phyloP scores from a whole-genome alignment of 768 basidiomycete genomes.

The Auricularia sp. region DNA sequence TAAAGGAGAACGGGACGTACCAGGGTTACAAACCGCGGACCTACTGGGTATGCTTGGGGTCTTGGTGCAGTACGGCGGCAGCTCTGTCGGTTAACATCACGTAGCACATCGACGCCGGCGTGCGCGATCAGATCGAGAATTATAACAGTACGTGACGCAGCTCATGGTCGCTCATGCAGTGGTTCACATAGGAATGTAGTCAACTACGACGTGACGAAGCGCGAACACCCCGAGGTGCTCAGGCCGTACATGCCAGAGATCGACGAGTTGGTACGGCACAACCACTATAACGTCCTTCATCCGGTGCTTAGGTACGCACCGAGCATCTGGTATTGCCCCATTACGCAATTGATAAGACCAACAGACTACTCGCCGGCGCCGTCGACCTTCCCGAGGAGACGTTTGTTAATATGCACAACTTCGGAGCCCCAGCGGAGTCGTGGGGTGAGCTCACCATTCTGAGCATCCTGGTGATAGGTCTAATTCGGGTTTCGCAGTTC shows the following conservation, averaged over 20 bases:
- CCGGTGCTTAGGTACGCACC: slow-evolving; percentile 31
- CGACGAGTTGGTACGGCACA: slow-evolving; percentile 37
- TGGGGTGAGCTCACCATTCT: slow-evolving; percentile 17
- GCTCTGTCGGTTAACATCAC: too few species aligned
- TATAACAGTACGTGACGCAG: slow-evolving; percentile 41
- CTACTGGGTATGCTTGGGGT: slow-evolving; percentile 35
- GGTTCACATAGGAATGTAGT: slow-evolving; percentile 23
- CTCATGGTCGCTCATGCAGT: not conserved
- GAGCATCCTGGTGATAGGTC: not conserved
- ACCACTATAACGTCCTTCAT: slow-evolving; percentile 42
- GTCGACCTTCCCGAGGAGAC: slow-evolving; percentile 46
- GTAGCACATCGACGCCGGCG: slow-evolving; percentile 54
- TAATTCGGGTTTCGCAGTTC: slow-evolving; percentile 18
- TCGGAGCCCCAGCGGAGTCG: slow-evolving; percentile 27
- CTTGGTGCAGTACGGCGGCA: not conserved
- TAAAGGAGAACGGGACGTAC: slow-evolving; percentile 37
- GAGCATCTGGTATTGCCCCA: not conserved
- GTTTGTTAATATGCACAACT: slow-evolving; percentile 37
- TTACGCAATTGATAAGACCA: not conserved
- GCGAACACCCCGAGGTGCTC: slow-evolving; percentile 38
- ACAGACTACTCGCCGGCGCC: slow-evolving; percentile 39
- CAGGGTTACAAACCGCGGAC: slow-evolving; percentile 46
- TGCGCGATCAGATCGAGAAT: slow-evolving; percentile 52
- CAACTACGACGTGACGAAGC: slow-evolving; percentile 37
- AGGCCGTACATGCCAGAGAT: slow-evolving; percentile 45